Base-by-base conservation (phyloP, 495 filamentous ascomycete genomes). In the Penicillium maclennaniae region DNA sequence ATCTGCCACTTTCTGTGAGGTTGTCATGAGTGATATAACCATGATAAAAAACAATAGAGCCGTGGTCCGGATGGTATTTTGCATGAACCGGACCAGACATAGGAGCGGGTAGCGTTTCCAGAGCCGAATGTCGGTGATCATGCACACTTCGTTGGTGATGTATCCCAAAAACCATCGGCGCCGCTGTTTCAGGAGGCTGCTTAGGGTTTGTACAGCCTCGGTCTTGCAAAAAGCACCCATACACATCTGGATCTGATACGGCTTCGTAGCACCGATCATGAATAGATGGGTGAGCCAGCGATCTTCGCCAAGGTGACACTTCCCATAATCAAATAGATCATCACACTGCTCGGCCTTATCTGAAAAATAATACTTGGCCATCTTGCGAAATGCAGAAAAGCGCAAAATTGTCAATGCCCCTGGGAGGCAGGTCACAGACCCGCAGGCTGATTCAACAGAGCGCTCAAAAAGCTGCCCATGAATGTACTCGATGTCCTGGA, bases 291-390 rank as follows among this genome's bases (percentile, higher is more conserved):
- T 98, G 51, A 98, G 78, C 92, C 93, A 97, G 40, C 93, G 82
- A 71, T 98, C 93, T 71, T 98, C 93, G 8, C 93, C 93, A 43
- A 98, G 72, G 71, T 98, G 92, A 60, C 89, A 92, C 70, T 97
- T 97, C 37, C 87, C 91, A 56, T 88, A 98, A 65, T 98, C 93
- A 65, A 98, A 98, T 17, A 97, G 79, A 72, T 98, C 93, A 38
- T 95, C 89, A 62, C 91, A 95, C 65, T 95, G 88, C 67, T 96
- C 93, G 15, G 90, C 90, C 64, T 97, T 96, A 71, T 97, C 93
- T 14, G 93, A 90, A 64, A 98, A 98, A 73, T 98, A 98, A 72
- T 96, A 96, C 66, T 96, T 96, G 57, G 93, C 90, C 91, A 98
- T 96, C 59, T 88, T 87, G 51, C 93, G 81, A 71, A 98, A 97